Percentiles rank a stretch among this genome's conserved stretches.
Evolutionary conservation across 768 basidiomycete species (phyloP).

Genomic region (Hericium rajendrae): DNA sequence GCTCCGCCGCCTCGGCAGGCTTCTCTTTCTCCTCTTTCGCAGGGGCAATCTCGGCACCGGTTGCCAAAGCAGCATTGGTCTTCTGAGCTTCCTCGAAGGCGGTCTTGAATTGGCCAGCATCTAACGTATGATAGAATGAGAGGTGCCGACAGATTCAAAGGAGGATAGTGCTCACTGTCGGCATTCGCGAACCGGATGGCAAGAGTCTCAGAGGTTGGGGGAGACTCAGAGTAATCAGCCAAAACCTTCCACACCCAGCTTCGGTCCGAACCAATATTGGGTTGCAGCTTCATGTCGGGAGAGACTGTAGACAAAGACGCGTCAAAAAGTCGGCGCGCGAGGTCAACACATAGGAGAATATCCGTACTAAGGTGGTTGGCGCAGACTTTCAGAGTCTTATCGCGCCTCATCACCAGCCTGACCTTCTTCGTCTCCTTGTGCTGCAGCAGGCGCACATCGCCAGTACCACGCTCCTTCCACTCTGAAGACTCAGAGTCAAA

Average conservation of each 20-base stretch:
- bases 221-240: conserved; percentile 89
- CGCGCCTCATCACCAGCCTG: conserved; percentile 96
- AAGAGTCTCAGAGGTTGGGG: conserved; percentile 87
- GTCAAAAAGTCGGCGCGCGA: conserved; percentile 4
- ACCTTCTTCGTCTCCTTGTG: conserved; percentile 89
- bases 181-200: conserved; percentile 97
- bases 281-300: conserved; percentile 86
- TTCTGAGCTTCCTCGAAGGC: conserved; percentile 82
- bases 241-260: conserved; percentile 99
- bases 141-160: not conserved
- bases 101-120: conserved; percentile 82
- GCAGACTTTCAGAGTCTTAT: conserved; percentile 99
- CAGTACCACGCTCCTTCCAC: conserved; percentile 99
- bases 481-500: conserved; percentile 71
- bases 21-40: conserved; percentile 14
- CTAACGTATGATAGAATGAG: conserved; percentile 24
- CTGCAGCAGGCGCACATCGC: conserved; percentile 85
- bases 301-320: conserved; percentile 43
- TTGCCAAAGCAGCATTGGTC: conserved; percentile 36
- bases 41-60: conserved; percentile 18
- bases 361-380: conserved; percentile 87
- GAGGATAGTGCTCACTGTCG: conserved; percentile 56
- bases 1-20: conserved; percentile 4
- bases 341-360: too few relatives aligned
- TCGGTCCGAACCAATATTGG: conserved; percentile 97